phyloP scores from a whole-genome alignment of 2,329 filamentous ascomycete genomes.

The Xylariaceae sp. region DNA sequence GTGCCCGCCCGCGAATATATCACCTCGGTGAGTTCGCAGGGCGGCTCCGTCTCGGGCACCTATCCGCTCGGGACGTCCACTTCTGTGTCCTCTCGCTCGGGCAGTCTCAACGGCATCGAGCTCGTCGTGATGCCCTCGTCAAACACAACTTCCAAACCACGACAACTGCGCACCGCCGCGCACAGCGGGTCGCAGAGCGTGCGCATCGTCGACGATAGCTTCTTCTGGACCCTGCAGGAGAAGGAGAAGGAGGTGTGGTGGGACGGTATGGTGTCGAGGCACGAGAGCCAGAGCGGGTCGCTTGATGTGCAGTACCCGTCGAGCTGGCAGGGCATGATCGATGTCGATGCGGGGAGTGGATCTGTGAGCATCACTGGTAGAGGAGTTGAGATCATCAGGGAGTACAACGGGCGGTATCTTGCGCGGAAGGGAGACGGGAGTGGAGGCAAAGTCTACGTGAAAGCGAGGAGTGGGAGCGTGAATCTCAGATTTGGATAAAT shows the following conservation, averaged over 20 bases:
- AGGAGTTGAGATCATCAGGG: slow-evolving; percentile 6
- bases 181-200: background rate
- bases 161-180: background rate
- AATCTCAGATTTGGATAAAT: background rate
- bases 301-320: slow-evolving; percentile 5
- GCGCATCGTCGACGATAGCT: background rate
- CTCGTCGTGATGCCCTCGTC: background rate
- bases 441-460: background rate
- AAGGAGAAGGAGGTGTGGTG: background rate
- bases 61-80: slow-evolving; percentile 5
- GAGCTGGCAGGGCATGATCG: slow-evolving; percentile 6
- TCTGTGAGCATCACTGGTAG: slow-evolving; percentile 3
- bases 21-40: slow-evolving; percentile 1
- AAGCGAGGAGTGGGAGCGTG: background rate
- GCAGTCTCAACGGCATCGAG: background rate
- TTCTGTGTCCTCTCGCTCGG: slow-evolving; percentile 1
- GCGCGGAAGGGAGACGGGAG: background rate
- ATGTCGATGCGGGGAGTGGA: background rate
- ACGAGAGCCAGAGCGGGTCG: slow-evolving; percentile 3
- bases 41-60: slow-evolving; percentile 5
- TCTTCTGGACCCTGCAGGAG: background rate
- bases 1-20: slow-evolving; percentile 2
- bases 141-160: background rate
- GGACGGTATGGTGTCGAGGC: slow-evolving; percentile 5
- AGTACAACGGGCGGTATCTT: background rate